Percentiles rank a stretch among this genome's conserved stretches.
phyloP scores from a whole-genome alignment of 805 yeast species.

The Wickerhamomyces bisporus region DNA sequence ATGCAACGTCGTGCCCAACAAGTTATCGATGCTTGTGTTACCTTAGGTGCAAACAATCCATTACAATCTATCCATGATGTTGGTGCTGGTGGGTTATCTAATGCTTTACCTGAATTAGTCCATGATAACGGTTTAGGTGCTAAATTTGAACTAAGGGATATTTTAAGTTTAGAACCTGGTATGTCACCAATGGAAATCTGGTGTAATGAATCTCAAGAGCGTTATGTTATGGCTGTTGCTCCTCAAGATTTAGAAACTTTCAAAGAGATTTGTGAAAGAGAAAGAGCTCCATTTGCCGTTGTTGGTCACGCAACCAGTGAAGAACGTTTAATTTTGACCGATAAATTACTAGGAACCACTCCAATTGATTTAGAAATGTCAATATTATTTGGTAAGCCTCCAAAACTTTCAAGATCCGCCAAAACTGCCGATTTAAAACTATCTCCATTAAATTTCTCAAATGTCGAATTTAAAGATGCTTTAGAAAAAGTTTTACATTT shows the following conservation, averaged over 20 bases:
- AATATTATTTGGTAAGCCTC: slow-evolving; percentile 93
- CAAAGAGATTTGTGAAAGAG: slow-evolving; percentile 81
- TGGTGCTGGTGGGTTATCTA: slow-evolving; percentile 98
- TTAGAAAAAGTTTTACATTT: slow-evolving; percentile 76
- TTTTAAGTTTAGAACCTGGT: slow-evolving; percentile 89
- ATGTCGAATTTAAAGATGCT: slow-evolving; percentile 53
- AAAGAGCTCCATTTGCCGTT: slow-evolving; percentile 93
- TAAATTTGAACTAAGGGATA: slow-evolving; percentile 81
- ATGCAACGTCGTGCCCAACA: slow-evolving; percentile 99
- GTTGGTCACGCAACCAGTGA: slow-evolving; percentile 93
- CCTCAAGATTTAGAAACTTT: slow-evolving; percentile 70
- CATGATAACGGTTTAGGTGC: slow-evolving; percentile 98
- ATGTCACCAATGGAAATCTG: slow-evolving; percentile 99
- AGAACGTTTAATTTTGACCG: slow-evolving; percentile 75
- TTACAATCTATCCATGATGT: slow-evolving; percentile 97
- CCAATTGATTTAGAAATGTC: slow-evolving; percentile 97
- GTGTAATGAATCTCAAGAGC: slow-evolving; percentile 99
- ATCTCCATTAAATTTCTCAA: slow-evolving; percentile 29
- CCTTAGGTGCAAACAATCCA: slow-evolving; percentile 72
- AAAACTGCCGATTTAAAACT: slow-evolving; percentile 54
- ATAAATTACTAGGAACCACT: slow-evolving; percentile 66
- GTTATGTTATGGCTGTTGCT: slow-evolving; percentile 91
- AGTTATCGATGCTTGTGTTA: slow-evolving; percentile 91
- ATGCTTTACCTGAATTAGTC: slow-evolving; percentile 95
- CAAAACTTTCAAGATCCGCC: slow-evolving; percentile 83